Evolutionary conservation across 106 monocot species (phyloP), one percentile per base, ranked within the genome.

Genomic region (Platanthera zijinensis): DNA sequence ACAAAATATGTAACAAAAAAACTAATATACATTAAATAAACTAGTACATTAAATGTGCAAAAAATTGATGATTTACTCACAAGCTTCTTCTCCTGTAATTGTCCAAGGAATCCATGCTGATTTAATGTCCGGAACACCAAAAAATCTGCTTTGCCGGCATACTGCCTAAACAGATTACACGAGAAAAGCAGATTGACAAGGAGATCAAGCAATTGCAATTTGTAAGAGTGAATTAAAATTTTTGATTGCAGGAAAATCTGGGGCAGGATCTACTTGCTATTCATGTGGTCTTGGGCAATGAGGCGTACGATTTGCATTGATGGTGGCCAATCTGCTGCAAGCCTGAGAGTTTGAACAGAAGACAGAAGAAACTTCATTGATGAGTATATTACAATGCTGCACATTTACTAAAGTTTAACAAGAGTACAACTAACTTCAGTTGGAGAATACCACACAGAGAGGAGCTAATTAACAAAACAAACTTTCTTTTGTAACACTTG

Each of bases 231-330:
- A 69, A 61, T 61, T 6, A 2, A 6, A 57, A 14, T 50, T 2
- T 47, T 13, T 30, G 50, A 57, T 52, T 2, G 19, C 13, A 47
- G 71, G 5, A 77, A 46, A 19, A 32, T 75, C 28, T 74, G 3
- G 21, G 11, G 46, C 14, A 51, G 6, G 6, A 5, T 18, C 56
- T 13, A 92, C 97, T 90, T 99, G 86, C 94, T 99, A 81, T 85
- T 99, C 97, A 99, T 99, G 84, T 99, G 94, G 78, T 99, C 97
- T 77, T 99, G 97, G 12, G 94, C 88, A 76, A 99, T 92, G 61
- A 99, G 94, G 48, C 97, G 91, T 79, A 94, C 89, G 74, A 97
- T 97, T 83, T 97, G 97, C 97, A 97, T 94, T 39, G 91, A 77
- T 46, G 74, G 19, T 81, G 97, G 97, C 97, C 94, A 97, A 85